These are phyloP conservation scores for Phytophthora idaei DNA, from an alignment of 352 stramenopile genomes.

Conservation along the genomic window DNA sequence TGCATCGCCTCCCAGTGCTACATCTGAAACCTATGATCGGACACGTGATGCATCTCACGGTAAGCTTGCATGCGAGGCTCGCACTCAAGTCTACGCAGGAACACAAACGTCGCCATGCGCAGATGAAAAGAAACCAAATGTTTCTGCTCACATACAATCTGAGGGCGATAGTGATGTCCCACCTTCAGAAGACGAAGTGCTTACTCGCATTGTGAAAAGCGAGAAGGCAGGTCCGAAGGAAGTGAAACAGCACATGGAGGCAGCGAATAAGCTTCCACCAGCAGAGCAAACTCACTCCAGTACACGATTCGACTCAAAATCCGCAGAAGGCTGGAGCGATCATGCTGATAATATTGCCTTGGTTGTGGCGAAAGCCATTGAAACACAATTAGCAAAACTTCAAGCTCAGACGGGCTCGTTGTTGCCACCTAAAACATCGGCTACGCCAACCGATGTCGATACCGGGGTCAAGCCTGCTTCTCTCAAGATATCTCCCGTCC, in stretches of 20 bases:
- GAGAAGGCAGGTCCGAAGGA: neutral
- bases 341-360: slow-evolving; percentile 47
- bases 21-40: neutral
- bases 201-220: neutral
- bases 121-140: neutral
- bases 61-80: slow-evolving; percentile 1
- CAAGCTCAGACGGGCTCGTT: slow-evolving; percentile 23
- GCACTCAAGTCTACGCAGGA: slow-evolving; percentile 10
- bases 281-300: slow-evolving; percentile 7
- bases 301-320: neutral
- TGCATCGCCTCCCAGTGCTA: neutral
- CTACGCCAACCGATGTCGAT: neutral
- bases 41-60: neutral
- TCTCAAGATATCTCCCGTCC: neutral
- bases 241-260: slow-evolving; percentile 3
- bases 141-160: neutral
- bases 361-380: slow-evolving; percentile 46
- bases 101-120: slow-evolving; percentile 21
- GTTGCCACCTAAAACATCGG: neutral
- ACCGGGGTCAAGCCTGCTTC: neutral
- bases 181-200: slow-evolving; percentile 19
- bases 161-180: slow-evolving; percentile 25
- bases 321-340: slow-evolving; percentile 12
- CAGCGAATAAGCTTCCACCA: neutral
- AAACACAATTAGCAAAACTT: slow-evolving; percentile 44